Percentiles rank a stretch among this genome's conserved stretches.
phyloP scores from a whole-genome alignment of 192 early-diverging fungal species.

The Helicostylum pulchrum region DNA sequence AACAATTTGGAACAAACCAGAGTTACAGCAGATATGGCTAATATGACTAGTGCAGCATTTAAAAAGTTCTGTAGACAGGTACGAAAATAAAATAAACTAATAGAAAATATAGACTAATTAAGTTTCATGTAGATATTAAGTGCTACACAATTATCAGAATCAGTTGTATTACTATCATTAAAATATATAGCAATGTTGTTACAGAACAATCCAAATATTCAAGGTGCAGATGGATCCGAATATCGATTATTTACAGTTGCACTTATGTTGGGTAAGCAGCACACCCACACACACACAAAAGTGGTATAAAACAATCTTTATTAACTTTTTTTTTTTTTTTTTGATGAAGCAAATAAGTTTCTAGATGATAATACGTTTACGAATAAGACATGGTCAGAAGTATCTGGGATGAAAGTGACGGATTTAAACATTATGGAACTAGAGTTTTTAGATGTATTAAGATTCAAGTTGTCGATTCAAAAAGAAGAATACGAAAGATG shows the following conservation, averaged over 20 bases:
- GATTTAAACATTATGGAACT: slow-evolving; percentile 83
- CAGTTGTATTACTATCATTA: slow-evolving; percentile 48
- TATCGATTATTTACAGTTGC: slow-evolving; percentile 55
- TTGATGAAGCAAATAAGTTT: slow-evolving; percentile 66
- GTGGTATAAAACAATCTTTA: neutral
- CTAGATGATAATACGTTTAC: slow-evolving; percentile 90
- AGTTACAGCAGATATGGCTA: slow-evolving; percentile 24
- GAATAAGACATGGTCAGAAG: slow-evolving; percentile 87
- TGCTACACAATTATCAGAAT: slow-evolving; percentile 52
- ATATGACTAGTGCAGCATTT: slow-evolving; percentile 30
- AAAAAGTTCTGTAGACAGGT: slow-evolving; percentile 42
- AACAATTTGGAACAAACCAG: slow-evolving; percentile 8
- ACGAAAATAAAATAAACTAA: neutral
- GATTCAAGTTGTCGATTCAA: slow-evolving; percentile 68
- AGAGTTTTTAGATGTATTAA: slow-evolving; percentile 74
- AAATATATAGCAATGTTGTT: slow-evolving; percentile 53
- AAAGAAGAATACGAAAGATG: slow-evolving; percentile 66
- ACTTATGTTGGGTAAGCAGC: slow-evolving; percentile 42
- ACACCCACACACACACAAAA: too few relatives aligned
- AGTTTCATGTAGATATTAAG: slow-evolving; percentile 40
- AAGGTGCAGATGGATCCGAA: slow-evolving; percentile 55
- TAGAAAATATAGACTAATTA: too few relatives aligned
- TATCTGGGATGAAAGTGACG: slow-evolving; percentile 74
- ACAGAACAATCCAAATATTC: slow-evolving; percentile 35
- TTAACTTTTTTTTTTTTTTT: too few relatives aligned